Base-by-base conservation (phyloP, 345 rosid genomes). In the Combretum micranthum region DNA sequence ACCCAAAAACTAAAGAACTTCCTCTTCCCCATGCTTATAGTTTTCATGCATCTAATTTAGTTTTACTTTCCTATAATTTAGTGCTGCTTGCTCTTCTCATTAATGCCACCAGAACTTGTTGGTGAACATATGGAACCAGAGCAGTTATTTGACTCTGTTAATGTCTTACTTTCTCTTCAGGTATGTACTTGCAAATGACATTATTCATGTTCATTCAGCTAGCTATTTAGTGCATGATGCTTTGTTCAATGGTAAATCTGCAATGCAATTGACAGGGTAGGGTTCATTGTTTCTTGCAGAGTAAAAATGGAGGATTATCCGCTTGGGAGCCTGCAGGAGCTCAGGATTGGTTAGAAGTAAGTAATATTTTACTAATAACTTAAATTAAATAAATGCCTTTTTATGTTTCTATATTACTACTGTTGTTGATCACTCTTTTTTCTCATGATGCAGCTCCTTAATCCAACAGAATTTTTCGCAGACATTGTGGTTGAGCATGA, bases 311-410 rank as follows among this genome's bases (percentile, higher is more conserved):
- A 14, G 94, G 94, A 39, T 25, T 75, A 16, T 3, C 88, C 16
- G 78, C 70, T 0, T 83, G 93, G 93, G 86, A 83, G 63, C 90
- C 92, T 12, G 77, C 59, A 54, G 62, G 78, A 42, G 87, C 81
- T 39, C 46, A 55, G 42, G 47, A 61, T 4, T 80, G 84, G 88
- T 51, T 83, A 49, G 84, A 85, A 69, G 88, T 80, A 63, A 64
- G 56, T 22, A 5, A 12, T 42, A 32, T 32, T 32, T 32, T 32
- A 32, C 9, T 7, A 32, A 1, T 32, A 7, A 32, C 10, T 32
- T 32, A 5, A n/a, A n/a, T n/a, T n/a, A n/a, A n/a, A n/a, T n/a
- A n/a, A 4, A 32, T 32, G 39, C 39, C 9, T 32, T 11, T 32
- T 32, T 32, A 13, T 37, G n/a, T 14, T 23, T 18, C 44, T 17